A percentile compares a stretch with the other conserved stretches of the same genome.
Conservation (phyloP, 495 filamentous ascomycete genomes). For the Friedmanniomyces endolithicus region DNA sequence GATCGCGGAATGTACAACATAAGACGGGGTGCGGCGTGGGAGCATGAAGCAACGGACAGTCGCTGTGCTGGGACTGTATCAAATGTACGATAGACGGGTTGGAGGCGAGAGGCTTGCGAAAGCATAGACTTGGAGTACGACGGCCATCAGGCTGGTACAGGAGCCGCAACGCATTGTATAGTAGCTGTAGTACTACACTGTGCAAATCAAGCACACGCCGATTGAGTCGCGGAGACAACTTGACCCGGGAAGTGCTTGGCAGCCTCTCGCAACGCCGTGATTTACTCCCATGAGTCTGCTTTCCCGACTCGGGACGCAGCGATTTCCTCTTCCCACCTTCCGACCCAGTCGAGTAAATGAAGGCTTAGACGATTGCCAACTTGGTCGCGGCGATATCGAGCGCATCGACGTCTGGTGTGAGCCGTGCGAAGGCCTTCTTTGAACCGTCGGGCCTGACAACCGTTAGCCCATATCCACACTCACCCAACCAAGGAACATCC, state of each 20-base stretch:
- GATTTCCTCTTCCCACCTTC: not conserved
- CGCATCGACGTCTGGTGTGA: slow-evolving; percentile 93
- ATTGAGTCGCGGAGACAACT: too few relatives aligned
- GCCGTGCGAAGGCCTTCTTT: slow-evolving; percentile 95
- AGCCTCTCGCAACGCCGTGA: not conserved
- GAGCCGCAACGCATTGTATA: not conserved
- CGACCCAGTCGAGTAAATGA: not conserved
- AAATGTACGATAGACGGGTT: not conserved
- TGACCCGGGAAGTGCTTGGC: too few relatives aligned
- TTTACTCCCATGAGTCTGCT: not conserved
- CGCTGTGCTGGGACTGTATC: not conserved
- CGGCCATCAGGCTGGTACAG: not conserved
- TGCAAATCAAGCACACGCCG: too few relatives aligned
- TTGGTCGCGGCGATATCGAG: slow-evolving; percentile 99
- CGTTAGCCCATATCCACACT: slow-evolving; percentile 16
- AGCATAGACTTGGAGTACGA: not conserved
- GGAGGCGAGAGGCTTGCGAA: too few relatives aligned
- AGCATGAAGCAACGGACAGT: not conserved
- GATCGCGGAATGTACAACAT: too few relatives aligned
- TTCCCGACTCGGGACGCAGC: not conserved
- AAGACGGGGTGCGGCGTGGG: too few relatives aligned
- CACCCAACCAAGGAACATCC: not conserved
- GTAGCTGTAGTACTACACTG: slow-evolving; percentile 9
- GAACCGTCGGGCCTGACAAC: slow-evolving; percentile 72
- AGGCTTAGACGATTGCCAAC: slow-evolving; percentile 81